Percentiles rank a stretch among this genome's conserved stretches.
Conservation (phyloP, 331 rosid genomes). For the Pyracantha coccinea region DNA sequence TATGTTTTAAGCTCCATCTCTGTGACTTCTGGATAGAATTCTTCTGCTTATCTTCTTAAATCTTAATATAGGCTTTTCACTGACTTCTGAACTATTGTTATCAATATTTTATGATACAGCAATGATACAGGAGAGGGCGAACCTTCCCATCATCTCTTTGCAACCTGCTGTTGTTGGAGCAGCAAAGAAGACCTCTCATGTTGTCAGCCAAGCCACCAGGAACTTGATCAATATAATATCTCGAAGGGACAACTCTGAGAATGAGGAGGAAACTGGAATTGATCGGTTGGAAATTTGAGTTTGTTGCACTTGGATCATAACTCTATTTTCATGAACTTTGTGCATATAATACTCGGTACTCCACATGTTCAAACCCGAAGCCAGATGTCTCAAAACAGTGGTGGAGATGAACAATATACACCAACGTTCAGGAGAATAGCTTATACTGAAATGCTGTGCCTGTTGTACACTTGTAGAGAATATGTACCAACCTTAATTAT, state of each 20-base stretch:
- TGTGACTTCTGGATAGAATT: not conserved
- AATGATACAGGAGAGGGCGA: conserved; percentile 91
- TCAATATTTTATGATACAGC: conserved; percentile 41
- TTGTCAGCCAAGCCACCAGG: conserved; percentile 79
- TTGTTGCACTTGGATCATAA: not conserved
- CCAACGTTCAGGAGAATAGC: not conserved
- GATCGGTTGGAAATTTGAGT: conserved; percentile 45
- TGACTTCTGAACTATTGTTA: not conserved
- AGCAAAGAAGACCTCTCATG: conserved; percentile 84
- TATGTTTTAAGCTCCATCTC: conserved; percentile 28
- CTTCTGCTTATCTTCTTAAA: not conserved
- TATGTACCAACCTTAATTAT: no score
- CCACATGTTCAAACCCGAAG: not conserved
- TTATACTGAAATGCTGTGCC: not conserved
- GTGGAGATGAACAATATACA: not conserved
- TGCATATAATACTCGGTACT: not conserved
- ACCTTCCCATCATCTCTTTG: conserved; percentile 68
- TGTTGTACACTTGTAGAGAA: not conserved
- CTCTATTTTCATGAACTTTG: not conserved
- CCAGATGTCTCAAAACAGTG: not conserved
- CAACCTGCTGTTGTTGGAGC: conserved; percentile 85
- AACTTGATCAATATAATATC: conserved; percentile 59
- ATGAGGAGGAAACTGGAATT: conserved; percentile 29
- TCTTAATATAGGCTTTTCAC: not conserved
- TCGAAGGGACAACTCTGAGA: conserved; percentile 45